Evolutionary conservation across 192 early-diverging fungal species (phyloP), one percentile per base, ranked within the genome.

Genomic region (Phlyctochytrium arcticum): DNA sequence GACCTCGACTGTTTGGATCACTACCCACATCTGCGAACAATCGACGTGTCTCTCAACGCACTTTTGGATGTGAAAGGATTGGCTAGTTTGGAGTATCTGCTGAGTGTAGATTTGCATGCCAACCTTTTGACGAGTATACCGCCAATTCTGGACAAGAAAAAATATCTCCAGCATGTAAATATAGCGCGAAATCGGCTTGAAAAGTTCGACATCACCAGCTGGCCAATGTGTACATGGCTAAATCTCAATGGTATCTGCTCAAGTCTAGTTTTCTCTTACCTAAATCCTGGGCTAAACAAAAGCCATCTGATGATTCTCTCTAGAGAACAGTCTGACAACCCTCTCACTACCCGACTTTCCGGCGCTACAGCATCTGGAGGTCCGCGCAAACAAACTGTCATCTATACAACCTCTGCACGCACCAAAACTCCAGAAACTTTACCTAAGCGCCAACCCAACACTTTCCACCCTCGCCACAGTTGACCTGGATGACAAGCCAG

Each of bases 161-260:
- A 81, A 68, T 84, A 75, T 55, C 55, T 84, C 6, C 79, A 79
- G 65, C 70, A 77, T 31, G 68, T 73, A 10, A 78, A 84, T 59
- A 65, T 80, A 26, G 64, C 70, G 17, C 72, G 75, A 34, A 84
- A 84, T 49, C 9, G 23, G 46, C 62, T 84, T 30, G 54, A 57
- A 36, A 47, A 60, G 10, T 71, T 60, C 31, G 70, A 75, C 23
- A 54, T 79, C 0, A 36, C 60, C 0, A 30, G 33, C 24, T 77
- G 73, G 75, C 82, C 79, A 7, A 63, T 78, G 66, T 61, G 76
- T 10, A 57, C 67, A 48, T 77, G 68, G 67, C 55, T 84, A 42
- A 84, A 79, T 36, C 48, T 84, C 31, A 78, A 79, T 59, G 79
- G 82, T 84, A 57, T 10, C n/a, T n/a, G n/a, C n/a, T n/a, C n/a